Base-by-base conservation (phyloP, 2,329 filamentous ascomycete genomes). In the Atkinsonella hypoxylon region DNA sequence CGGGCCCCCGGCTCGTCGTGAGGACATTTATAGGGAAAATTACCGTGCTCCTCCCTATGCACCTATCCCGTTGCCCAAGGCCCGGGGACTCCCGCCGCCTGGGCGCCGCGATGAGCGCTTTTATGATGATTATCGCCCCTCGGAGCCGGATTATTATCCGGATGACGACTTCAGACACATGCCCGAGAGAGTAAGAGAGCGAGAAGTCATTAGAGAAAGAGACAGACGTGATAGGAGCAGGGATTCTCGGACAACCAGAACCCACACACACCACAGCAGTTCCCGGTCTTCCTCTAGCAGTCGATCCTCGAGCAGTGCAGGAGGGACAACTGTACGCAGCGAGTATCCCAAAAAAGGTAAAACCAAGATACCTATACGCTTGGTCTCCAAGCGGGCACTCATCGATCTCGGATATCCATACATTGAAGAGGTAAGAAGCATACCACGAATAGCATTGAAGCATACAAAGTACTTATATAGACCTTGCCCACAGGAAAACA, bases 321-420 rank as follows among this genome's bases (percentile, higher is more conserved):
- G 71, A 18, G 72, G 71, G 22, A 77, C 75, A 2, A 74, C 73
- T 10, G 64, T 74, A n/a, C 75, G 71, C 60, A 79, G 71, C 65
- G 77, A 82, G 51, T 88, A 86, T 56, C 85, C 85, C 10, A 86
- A 87, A 70, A 89, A 85, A 65, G 90, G 90, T 59, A 95, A 90
- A 75, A 96, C 90, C 13, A 82, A 87, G 58, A 89, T 96, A 64
- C 90, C 90, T 1, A 82, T 80, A 53, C 79, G 85, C 51, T 73
- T 95, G 53, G 87, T 94, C 13, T 86, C 87, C 56, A 85, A 86
- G 63, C 77, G 83, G 54, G 90, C 88, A 1, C 78, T 96, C 34
- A 83, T 87, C 55, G 87, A 95, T 56, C 74, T 95, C 13, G 85
- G 87, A 12, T 95, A 95, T 66, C 87, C 88, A 0, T 96, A 83